Evolutionary conservation across 1,139 yeast species (phyloP).

Genomic region (Hansenula lynferdii): DNA sequence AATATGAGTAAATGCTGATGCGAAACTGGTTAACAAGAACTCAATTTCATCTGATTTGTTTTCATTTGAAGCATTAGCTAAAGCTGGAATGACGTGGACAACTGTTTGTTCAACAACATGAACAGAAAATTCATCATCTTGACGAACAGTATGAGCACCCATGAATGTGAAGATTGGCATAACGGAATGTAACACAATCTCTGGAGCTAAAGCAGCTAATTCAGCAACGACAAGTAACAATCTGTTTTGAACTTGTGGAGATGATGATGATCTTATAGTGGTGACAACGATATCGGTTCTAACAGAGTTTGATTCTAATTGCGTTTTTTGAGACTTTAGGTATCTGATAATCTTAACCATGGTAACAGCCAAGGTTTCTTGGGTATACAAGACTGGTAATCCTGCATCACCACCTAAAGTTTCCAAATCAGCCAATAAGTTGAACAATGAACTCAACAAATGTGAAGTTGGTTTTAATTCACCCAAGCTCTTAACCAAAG

Average conservation of each 20-base stretch:
- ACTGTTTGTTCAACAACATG: conserved; percentile 93
- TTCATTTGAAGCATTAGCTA: conserved; percentile 54
- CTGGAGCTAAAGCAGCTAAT: conserved; percentile 85
- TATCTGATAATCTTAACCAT: conserved; percentile 66
- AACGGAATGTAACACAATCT: conserved; percentile 86
- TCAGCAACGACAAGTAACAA: conserved; percentile 80
- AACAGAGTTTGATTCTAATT: conserved; percentile 60
- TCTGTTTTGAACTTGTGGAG: conserved; percentile 94
- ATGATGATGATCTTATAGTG: conserved; percentile 80
- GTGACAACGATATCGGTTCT: conserved; percentile 90
- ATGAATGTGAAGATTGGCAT: conserved; percentile 99
- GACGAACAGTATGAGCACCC: conserved; percentile 98
- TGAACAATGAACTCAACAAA: conserved; percentile 56
- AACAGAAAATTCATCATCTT: conserved; percentile 92
- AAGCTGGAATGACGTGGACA: conserved; percentile 85
- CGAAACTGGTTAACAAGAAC: conserved; percentile 80
- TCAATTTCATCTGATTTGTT: conserved; percentile 64
- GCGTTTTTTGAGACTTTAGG: conserved; percentile 34
- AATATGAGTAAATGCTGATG: conserved; percentile 89
- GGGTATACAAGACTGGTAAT: conserved; percentile 84
- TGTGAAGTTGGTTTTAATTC: conserved; percentile 41
- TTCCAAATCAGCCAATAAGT: conserved; percentile 77
- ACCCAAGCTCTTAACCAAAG: conserved; percentile 49
- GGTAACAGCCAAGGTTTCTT: conserved; percentile 85
- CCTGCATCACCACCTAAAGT: conserved; percentile 89